Evolutionary conservation across 2,329 filamentous ascomycete genomes (phyloP).

Genomic region (Cryoendolithus antarcticus): DNA sequence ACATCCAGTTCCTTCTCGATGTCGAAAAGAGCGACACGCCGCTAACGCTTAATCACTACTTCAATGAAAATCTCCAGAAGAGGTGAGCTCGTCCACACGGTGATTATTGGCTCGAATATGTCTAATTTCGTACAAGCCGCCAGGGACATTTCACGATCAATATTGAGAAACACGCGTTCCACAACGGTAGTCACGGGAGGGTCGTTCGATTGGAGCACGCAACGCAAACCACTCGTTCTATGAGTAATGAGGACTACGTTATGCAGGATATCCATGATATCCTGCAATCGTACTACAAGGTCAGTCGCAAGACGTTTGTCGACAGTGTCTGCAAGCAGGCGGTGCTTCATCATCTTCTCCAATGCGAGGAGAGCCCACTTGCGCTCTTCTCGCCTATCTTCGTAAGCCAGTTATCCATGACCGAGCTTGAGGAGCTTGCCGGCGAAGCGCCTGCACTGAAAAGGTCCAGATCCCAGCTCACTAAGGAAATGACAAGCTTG

Average conservation of each 20-base stretch:
- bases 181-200: constrained; percentile 3
- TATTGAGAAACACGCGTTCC: constrained; percentile 7
- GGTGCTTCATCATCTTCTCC: constrained; percentile 41
- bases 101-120: neutral
- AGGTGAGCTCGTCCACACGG: constrained; percentile 13
- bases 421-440: constrained; percentile 44
- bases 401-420: constrained; percentile 35
- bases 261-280: constrained; percentile 47
- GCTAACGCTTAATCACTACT: constrained; percentile 42
- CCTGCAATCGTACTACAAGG: constrained; percentile 47
- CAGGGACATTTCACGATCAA: constrained; percentile 6
- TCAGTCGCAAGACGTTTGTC: constrained; percentile 48
- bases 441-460: constrained; percentile 40
- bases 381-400: constrained; percentile 40
- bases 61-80: constrained; percentile 35
- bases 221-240: constrained; percentile 12
- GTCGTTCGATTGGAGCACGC: constrained; percentile 11
- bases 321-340: constrained; percentile 51
- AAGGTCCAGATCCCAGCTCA: constrained; percentile 32
- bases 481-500: constrained; percentile 37
- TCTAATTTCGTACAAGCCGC: constrained; percentile 9
- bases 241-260: constrained; percentile 28
- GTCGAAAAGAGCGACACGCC: constrained; percentile 38
- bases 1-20: constrained; percentile 39
- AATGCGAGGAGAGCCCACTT: constrained; percentile 38